phyloP scores from a whole-genome alignment of 306 rosid genomes.

The Canavalia gladiata region DNA sequence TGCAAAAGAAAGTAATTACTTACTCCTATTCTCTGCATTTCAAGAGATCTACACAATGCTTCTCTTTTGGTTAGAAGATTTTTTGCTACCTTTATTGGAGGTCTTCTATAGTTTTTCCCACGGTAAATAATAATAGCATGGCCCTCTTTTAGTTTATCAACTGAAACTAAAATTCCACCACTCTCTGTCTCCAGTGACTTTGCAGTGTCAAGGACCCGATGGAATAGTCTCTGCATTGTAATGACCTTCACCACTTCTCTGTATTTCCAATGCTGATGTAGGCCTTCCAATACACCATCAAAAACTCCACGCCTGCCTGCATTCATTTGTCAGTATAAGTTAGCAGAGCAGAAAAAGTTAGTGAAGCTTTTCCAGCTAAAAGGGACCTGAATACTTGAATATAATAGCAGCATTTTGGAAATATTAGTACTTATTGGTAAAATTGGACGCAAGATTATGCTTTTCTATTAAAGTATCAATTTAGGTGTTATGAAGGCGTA shows the following conservation, averaged over 20 bases:
- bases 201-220: constrained; percentile 72
- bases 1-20: constrained; percentile 48
- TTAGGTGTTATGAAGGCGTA: neutral
- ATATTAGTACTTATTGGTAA: neutral
- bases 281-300: constrained; percentile 84
- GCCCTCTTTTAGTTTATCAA: constrained; percentile 80
- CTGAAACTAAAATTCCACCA: constrained; percentile 83
- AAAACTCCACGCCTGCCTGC: constrained; percentile 91
- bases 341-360: constrained; percentile 26
- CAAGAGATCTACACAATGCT: constrained; percentile 79
- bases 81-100: constrained; percentile 49
- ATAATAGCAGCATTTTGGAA: neutral
- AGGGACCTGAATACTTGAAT: neutral
- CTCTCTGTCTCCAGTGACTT: constrained; percentile 76
- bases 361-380: constrained; percentile 1
- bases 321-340: constrained; percentile 41
- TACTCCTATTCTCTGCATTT: constrained; percentile 90
- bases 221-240: constrained; percentile 74
- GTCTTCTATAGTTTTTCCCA: constrained; percentile 82
- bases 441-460: neutral
- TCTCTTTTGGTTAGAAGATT: constrained; percentile 78
- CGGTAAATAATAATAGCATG: constrained; percentile 84
- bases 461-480: neutral
- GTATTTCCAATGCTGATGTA: constrained; percentile 91
- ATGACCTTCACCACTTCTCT: constrained; percentile 90